Conservation (phyloP, 352 stramenopile species). For the Globisporangium echinulatum region DNA sequence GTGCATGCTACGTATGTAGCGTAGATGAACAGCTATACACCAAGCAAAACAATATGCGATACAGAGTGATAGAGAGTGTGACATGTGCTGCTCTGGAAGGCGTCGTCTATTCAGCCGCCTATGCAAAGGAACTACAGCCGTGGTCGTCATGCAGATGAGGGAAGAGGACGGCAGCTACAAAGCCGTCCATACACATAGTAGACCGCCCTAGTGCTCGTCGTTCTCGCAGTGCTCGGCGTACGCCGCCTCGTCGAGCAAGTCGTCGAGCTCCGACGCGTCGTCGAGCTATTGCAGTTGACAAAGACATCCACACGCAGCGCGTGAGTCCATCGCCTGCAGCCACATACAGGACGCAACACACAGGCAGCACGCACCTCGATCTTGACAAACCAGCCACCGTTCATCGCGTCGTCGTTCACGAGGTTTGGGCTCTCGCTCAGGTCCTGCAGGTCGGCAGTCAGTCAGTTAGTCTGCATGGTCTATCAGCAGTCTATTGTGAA, state of each 20-base stretch:
- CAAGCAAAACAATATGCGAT: too few relatives aligned
- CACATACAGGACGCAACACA: background rate
- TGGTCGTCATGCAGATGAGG: background rate
- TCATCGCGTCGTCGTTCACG: constrained; percentile 86
- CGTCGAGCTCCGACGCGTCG: constrained; percentile 62
- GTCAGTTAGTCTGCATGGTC: too few relatives aligned
- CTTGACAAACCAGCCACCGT: constrained; percentile 87
- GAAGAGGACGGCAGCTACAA: too few relatives aligned
- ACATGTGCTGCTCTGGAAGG: background rate
- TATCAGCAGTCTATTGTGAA: too few relatives aligned
- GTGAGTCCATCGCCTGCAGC: constrained; percentile 3
- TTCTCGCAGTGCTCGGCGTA: constrained; percentile 87
- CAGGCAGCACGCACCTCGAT: constrained; percentile 45
- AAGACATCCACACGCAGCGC: constrained; percentile 2
- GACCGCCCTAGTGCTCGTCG: constrained; percentile 56
- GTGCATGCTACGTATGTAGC: too few relatives aligned
- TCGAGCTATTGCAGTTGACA: constrained; percentile 30
- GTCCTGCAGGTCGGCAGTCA: constrained; percentile 22
- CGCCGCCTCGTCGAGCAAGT: constrained; percentile 71
- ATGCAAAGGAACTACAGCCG: background rate
- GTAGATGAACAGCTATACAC: too few relatives aligned
- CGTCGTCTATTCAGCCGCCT: background rate
- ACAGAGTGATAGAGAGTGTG: too few relatives aligned
- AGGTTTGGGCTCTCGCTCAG: constrained; percentile 77
- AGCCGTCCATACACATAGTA: background rate